Conservation (phyloP, 2,329 filamentous ascomycete species). For the Clonostachys rhizophaga region DNA sequence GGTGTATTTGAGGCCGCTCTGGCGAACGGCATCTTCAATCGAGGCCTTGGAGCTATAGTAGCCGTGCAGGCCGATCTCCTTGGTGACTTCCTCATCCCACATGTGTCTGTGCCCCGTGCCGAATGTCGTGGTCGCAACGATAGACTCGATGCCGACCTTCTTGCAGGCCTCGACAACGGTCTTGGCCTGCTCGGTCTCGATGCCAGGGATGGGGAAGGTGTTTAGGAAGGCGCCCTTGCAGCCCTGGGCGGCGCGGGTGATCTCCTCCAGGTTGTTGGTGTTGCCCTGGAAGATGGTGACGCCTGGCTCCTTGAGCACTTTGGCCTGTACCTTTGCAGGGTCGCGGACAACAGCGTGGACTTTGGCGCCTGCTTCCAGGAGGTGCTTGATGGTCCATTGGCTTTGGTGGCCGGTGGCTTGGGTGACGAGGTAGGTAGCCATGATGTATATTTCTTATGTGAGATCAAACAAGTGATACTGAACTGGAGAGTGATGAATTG, state of each 20-base stretch:
- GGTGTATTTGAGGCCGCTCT: conserved; percentile 21
- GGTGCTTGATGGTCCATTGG: conserved; percentile 18
- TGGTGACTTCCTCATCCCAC: conserved; percentile 12
- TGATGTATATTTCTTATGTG: conserved; percentile 2
- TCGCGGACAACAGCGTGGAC: conserved; percentile 29
- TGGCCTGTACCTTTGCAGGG: conserved; percentile 15
- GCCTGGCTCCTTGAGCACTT: conserved; percentile 11
- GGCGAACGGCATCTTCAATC: conserved; percentile 23
- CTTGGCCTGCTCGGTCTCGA: conserved; percentile 20
- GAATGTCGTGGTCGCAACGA: conserved; percentile 18
- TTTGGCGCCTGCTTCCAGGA: conserved; percentile 22
- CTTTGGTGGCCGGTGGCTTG: conserved; percentile 26
- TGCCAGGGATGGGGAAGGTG: conserved; percentile 14
- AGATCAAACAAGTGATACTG: no score
- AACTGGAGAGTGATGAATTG: no score
- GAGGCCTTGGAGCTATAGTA: conserved; percentile 30
- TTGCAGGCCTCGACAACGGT: conserved; percentile 20
- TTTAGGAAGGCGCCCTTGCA: conserved; percentile 22
- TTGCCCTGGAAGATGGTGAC: conserved; percentile 28
- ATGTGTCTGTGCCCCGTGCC: conserved; percentile 6
- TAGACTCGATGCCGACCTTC: conserved; percentile 19
- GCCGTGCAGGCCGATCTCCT: conserved; percentile 7
- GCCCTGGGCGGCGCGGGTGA: conserved; percentile 22
- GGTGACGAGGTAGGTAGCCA: conserved; percentile 25
- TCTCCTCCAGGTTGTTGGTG: conserved; percentile 19